phyloP scores from a whole-genome alignment of 805 yeast genomes.

The Saccharomycopsis fodiens region DNA sequence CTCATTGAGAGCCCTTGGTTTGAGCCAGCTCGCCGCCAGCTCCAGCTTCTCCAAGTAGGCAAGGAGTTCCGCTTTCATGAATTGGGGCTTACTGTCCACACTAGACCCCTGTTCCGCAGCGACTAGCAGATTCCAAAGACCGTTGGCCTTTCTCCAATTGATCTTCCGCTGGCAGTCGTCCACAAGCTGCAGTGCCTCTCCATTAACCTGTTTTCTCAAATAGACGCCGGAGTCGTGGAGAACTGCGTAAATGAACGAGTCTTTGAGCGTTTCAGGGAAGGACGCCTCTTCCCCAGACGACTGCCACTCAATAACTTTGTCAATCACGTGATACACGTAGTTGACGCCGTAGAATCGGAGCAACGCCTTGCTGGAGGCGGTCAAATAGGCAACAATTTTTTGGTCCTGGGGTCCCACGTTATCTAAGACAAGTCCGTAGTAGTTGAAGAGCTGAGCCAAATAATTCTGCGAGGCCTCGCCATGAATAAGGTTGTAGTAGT shows the following conservation, averaged over 20 bases:
- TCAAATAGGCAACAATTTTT: slow-evolving; percentile 15
- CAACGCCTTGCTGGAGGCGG: slow-evolving; percentile 14
- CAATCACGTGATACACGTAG: slow-evolving; percentile 37
- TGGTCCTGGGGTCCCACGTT: not conserved
- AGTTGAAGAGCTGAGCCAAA: slow-evolving; percentile 7
- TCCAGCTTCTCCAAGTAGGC: not conserved
- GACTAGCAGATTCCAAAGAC: slow-evolving; percentile 6
- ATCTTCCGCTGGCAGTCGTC: slow-evolving; percentile 3
- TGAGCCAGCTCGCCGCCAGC: slow-evolving; percentile 18
- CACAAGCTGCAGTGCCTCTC: not conserved
- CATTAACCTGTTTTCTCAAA: not conserved
- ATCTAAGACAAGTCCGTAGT: slow-evolving; percentile 8
- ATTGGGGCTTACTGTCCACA: not conserved
- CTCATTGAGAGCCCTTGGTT: not conserved
- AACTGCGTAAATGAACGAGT: slow-evolving; percentile 2
- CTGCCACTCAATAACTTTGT: slow-evolving; percentile 41
- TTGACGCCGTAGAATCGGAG: slow-evolving; percentile 37
- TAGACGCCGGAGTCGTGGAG: slow-evolving; percentile 4
- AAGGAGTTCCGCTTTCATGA: slow-evolving; percentile 10
- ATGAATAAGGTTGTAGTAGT: slow-evolving; percentile 8
- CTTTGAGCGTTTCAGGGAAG: not conserved
- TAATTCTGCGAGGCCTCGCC: not conserved
- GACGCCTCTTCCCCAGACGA: slow-evolving; percentile 16
- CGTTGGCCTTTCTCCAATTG: slow-evolving; percentile 1
- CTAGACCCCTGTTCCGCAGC: not conserved